Evolutionary conservation across 805 yeast species (phyloP).

Genomic region (Osmozyma mogii): DNA sequence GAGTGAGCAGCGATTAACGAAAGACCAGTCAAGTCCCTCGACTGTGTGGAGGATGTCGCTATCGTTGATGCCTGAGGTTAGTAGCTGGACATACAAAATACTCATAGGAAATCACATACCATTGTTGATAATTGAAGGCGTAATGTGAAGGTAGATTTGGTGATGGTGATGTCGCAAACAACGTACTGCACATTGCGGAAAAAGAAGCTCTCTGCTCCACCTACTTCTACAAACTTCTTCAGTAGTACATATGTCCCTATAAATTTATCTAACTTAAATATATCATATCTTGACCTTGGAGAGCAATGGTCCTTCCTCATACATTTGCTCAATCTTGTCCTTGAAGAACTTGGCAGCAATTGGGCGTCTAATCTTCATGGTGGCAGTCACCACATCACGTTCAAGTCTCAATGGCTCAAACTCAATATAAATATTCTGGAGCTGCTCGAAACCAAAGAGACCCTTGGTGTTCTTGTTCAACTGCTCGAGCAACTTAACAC

Average conservation of each 20-base stretch:
- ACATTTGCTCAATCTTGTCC: conserved; percentile 33
- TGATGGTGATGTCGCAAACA: too few relatives aligned
- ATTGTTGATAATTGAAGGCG: conserved; percentile 1
- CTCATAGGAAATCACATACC: conserved; percentile 2
- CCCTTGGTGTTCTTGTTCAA: conserved; percentile 8
- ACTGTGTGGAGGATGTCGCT: conserved; percentile 14
- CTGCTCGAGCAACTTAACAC: conserved; percentile 6
- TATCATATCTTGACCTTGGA: conserved; percentile 5
- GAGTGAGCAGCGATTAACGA: conserved; percentile 95
- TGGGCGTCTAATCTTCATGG: conserved; percentile 37
- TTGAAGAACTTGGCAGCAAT: conserved; percentile 39
- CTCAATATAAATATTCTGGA: conserved; percentile 19
- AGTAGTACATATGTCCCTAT: too few relatives aligned
- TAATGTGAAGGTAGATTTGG: too few relatives aligned
- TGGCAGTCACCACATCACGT: conserved; percentile 20
- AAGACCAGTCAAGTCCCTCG: conserved; percentile 36
- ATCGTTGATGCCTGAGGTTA: conserved; percentile 12
- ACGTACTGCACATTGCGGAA: too few relatives aligned
- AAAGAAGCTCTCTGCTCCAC: too few relatives aligned
- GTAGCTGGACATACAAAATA: conserved; percentile 1
- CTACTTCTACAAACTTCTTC: too few relatives aligned
- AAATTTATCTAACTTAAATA: too few relatives aligned
- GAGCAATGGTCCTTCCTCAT: conserved; percentile 39
- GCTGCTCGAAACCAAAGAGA: conserved; percentile 16
- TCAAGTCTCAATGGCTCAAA: conserved; percentile 21